phyloP scores from a whole-genome alignment of 1,284 basidiomycete species.

The Schizophyllum commune region DNA sequence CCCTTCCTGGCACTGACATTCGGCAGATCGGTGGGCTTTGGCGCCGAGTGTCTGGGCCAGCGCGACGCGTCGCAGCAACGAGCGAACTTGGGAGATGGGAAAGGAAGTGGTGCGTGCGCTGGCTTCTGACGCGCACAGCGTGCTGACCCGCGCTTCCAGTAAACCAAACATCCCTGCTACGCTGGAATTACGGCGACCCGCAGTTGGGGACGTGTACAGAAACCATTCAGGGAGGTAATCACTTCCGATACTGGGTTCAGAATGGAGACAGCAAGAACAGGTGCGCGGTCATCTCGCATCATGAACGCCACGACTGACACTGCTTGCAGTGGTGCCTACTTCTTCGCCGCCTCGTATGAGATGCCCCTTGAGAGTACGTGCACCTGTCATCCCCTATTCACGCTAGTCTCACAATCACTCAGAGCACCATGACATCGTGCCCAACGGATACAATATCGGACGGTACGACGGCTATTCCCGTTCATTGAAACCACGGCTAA shows the following conservation, averaged over 20 bases:
- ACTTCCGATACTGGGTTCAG: conserved; percentile 89
- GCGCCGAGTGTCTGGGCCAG: conserved; percentile 80
- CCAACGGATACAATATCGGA: conserved; percentile 40
- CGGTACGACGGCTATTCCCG: conserved; percentile 20
- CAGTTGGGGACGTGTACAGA: conserved; percentile 77
- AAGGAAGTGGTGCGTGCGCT: conserved; percentile 48
- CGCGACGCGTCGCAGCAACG: conserved; percentile 63
- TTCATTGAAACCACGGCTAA: background rate
- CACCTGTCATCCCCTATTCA: background rate
- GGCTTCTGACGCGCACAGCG: background rate
- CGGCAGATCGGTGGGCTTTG: conserved; percentile 45
- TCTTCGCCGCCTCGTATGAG: conserved; percentile 79
- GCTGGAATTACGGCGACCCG: conserved; percentile 76
- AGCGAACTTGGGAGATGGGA: conserved; percentile 83
- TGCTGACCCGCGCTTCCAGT: conserved; percentile 29
- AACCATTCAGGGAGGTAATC: conserved; percentile 82
- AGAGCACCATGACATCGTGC: conserved; percentile 38
- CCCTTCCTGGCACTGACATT: conserved; percentile 2
- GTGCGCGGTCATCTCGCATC: conserved; percentile 20
- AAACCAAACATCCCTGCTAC: conserved; percentile 71
- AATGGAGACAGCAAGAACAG: conserved; percentile 55
- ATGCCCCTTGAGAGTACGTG: conserved; percentile 47
- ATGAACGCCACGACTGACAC: conserved; percentile 4
- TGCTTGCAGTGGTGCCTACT: conserved; percentile 60
- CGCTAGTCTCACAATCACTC: conserved; percentile 1